Evolutionary conservation across 2,329 filamentous ascomycete genomes (phyloP).

Genomic region (Cladorrhinum sp.): DNA sequence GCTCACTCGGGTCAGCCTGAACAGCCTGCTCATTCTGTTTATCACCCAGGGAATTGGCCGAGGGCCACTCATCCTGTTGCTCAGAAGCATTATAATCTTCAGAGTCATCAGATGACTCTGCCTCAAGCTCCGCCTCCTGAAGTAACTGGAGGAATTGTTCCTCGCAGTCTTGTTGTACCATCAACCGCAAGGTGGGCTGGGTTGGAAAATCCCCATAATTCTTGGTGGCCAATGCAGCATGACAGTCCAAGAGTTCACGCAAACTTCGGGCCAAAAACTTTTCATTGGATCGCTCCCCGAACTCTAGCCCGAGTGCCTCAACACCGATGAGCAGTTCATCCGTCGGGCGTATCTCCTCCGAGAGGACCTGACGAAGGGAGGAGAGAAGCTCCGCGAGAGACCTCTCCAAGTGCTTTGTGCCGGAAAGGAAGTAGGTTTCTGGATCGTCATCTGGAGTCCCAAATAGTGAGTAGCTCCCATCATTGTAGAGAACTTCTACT

Average conservation of each 20-base stretch:
- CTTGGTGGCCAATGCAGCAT: slow-evolving; percentile 18
- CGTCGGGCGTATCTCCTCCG: slow-evolving; percentile 41
- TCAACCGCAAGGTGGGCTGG: slow-evolving; percentile 22
- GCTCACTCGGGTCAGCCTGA: slow-evolving; percentile 11
- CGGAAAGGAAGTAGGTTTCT: slow-evolving; percentile 45
- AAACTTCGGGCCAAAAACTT: slow-evolving; percentile 26
- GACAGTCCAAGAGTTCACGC: slow-evolving; percentile 27
- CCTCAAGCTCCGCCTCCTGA: slow-evolving; percentile 16
- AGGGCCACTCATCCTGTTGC: slow-evolving; percentile 7
- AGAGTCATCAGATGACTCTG: slow-evolving; percentile 10
- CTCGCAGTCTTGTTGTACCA: slow-evolving; percentile 25
- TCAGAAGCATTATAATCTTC: slow-evolving; percentile 18
- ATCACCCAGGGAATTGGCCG: slow-evolving; percentile 5
- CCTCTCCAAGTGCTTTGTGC: slow-evolving; percentile 40
- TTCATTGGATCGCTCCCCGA: slow-evolving; percentile 38
- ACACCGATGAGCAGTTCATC: slow-evolving; percentile 52
- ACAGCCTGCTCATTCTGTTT: background rate
- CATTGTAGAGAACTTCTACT: slow-evolving; percentile 33
- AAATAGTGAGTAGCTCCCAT: slow-evolving; percentile 34
- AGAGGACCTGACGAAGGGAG: slow-evolving; percentile 45
- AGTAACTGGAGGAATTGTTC: slow-evolving; percentile 26
- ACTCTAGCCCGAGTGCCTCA: slow-evolving; percentile 52
- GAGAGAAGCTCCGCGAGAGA: slow-evolving; percentile 44
- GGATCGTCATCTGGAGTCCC: slow-evolving; percentile 37
- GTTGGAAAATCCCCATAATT: slow-evolving; percentile 9